Conservation (phyloP, 768 basidiomycete genomes). For the Inosperma sp. region DNA sequence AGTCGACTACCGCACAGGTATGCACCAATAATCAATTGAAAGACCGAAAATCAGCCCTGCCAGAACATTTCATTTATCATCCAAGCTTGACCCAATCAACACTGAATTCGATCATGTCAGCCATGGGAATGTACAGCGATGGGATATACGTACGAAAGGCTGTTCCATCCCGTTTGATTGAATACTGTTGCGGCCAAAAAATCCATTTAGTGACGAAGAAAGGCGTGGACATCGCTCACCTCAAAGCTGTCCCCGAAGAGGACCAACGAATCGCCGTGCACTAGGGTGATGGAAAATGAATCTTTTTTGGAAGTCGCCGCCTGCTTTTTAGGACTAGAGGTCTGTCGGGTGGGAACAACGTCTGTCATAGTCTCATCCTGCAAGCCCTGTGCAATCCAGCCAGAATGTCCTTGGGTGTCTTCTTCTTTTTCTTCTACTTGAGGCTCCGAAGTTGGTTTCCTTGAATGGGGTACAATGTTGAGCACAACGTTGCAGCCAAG, state of each 20-base stretch:
- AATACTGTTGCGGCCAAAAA: slow-evolving; percentile 34
- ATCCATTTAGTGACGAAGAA: slow-evolving; percentile 4
- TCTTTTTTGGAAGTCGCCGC: slow-evolving; percentile 4
- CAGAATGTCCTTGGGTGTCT: not conserved
- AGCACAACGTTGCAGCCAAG: slow-evolving; percentile 38
- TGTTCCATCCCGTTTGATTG: slow-evolving; percentile 41
- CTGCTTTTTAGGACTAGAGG: not conserved
- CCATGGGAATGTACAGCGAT: not conserved
- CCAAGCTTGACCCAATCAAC: slow-evolving; percentile 8
- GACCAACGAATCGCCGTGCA: slow-evolving; percentile 42
- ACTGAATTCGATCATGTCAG: slow-evolving; percentile 1
- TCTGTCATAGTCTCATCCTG: not conserved
- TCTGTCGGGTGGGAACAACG: not conserved
- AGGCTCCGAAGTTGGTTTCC: not conserved
- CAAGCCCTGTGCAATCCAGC: not conserved
- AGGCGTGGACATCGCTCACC: slow-evolving; percentile 25
- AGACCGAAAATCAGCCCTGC: not conserved
- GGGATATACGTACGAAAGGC: slow-evolving; percentile 36
- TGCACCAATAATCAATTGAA: not conserved
- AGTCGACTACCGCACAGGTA: not conserved
- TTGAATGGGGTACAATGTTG: slow-evolving; percentile 21
- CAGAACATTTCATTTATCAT: not conserved
- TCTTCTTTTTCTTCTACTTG: slow-evolving; percentile 2
- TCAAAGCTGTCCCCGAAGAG: slow-evolving; percentile 40
- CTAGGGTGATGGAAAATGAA: slow-evolving; percentile 24